A percentile compares a stretch with the other conserved stretches of the same genome.
phyloP scores from a whole-genome alignment of 352 stramenopile species.

The Phytophthora ohioensis region DNA sequence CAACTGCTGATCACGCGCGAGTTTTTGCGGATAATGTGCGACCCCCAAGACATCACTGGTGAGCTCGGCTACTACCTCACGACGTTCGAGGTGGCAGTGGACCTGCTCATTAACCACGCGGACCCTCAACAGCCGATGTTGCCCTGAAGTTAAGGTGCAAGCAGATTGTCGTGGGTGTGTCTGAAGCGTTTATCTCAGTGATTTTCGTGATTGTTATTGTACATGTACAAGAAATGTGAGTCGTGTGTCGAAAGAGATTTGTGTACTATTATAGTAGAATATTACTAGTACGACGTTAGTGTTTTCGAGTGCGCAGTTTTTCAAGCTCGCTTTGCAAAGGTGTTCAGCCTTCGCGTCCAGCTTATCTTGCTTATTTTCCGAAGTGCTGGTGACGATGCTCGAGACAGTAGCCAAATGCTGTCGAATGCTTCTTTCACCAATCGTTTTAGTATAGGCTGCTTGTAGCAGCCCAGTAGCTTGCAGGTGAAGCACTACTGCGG shows the following conservation, averaged over 20 bases:
- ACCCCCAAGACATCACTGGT: slow-evolving; percentile 63
- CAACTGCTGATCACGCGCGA: slow-evolving; percentile 62
- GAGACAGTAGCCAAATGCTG: not conserved
- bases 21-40: slow-evolving; percentile 63
- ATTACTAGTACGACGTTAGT: not conserved
- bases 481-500: not conserved
- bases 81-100: slow-evolving; percentile 73
- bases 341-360: too few relatives aligned
- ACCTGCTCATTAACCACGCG: slow-evolving; percentile 58
- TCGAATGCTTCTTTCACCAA: not conserved
- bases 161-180: not conserved
- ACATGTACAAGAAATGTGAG: slow-evolving; percentile 2
- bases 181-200: not conserved
- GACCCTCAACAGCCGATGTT: slow-evolving; percentile 55
- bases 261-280: slow-evolving; percentile 12
- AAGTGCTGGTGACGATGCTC: not conserved
- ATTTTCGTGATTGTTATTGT: not conserved
- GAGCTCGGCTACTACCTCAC: slow-evolving; percentile 82
- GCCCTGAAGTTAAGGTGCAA: slow-evolving; percentile 18
- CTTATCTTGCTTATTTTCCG: too few relatives aligned
- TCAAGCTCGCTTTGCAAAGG: too few relatives aligned
- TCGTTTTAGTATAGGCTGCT: not conserved
- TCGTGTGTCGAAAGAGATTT: slow-evolving; percentile 6
- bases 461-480: not conserved
- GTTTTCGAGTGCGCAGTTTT: not conserved